phyloP scores from a whole-genome alignment of 2,329 filamentous ascomycete species.

The Nannizzia gypsea region DNA sequence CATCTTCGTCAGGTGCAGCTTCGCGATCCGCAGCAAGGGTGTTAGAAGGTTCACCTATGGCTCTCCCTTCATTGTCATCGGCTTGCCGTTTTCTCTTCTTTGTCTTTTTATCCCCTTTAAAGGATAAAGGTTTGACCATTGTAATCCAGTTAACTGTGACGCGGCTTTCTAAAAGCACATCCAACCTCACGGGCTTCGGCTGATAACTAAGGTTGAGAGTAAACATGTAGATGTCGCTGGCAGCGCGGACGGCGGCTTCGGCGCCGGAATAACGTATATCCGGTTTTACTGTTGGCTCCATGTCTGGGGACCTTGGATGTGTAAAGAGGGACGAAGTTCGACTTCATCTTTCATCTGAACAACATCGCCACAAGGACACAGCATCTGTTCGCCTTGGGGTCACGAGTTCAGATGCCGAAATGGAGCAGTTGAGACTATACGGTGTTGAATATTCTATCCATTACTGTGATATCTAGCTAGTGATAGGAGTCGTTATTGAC shows the following conservation, averaged over 20 bases:
- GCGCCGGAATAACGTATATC: neutral
- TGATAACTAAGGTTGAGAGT: too few species aligned
- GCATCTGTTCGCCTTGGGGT: neutral
- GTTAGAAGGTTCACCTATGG: slow-evolving; percentile 22
- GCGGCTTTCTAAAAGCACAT: neutral
- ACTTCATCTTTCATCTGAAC: neutral
- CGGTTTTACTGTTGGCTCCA: neutral
- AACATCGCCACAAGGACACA: neutral
- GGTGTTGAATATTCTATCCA: slow-evolving; percentile 1
- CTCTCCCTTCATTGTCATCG: slow-evolving; percentile 36
- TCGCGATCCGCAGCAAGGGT: slow-evolving; percentile 16
- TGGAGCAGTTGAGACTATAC: too few species aligned
- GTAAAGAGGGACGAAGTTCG: neutral
- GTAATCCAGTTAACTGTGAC: slow-evolving; percentile 10
- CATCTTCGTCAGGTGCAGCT: slow-evolving; percentile 38
- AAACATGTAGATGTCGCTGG: too few species aligned
- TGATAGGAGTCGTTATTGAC: neutral
- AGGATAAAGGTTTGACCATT: slow-evolving; percentile 67
- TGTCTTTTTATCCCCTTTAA: slow-evolving; percentile 94
- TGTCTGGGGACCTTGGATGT: neutral
- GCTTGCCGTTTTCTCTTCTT: slow-evolving; percentile 77
- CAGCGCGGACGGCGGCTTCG: too few species aligned
- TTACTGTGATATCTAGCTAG: neutral
- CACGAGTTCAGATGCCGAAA: neutral
- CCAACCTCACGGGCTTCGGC: too few species aligned